Percentiles rank a stretch among this genome's conserved stretches.
Evolutionary conservation across 371 early-diverging fungal genomes (phyloP).

Genomic region (Mortierella sp.): DNA sequence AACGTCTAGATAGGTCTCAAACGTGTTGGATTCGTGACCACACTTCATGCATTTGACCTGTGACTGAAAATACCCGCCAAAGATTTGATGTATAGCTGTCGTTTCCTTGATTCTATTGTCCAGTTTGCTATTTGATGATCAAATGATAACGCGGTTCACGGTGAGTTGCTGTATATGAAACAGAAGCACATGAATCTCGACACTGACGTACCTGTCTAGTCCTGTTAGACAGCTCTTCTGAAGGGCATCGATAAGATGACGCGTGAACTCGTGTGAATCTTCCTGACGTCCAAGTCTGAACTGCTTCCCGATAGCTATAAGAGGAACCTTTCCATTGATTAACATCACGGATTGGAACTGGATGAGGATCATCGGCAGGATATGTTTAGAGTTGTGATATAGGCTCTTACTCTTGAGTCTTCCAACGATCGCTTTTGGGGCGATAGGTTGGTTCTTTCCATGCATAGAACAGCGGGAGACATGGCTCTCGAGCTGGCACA

Average conservation of each 20-base stretch:
- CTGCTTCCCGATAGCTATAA: slow-evolving; percentile 74
- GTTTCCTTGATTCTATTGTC: slow-evolving; percentile 78
- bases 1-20: slow-evolving; percentile 81
- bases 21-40: slow-evolving; percentile 78
- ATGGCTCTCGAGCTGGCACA: slow-evolving; percentile 71
- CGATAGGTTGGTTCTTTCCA: slow-evolving; percentile 61
- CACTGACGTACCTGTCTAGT: slow-evolving; percentile 50
- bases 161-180: not conserved
- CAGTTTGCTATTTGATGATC: slow-evolving; percentile 58
- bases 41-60: slow-evolving; percentile 82
- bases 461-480: slow-evolving; percentile 59
- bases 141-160: too few relatives aligned
- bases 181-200: not conserved
- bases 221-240: slow-evolving; percentile 66
- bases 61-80: slow-evolving; percentile 86
- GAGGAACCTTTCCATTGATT: not conserved
- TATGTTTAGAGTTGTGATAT: not conserved
- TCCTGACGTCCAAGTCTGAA: slow-evolving; percentile 87
- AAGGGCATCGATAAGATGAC: slow-evolving; percentile 77
- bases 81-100: slow-evolving; percentile 78
- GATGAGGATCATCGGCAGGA: too few relatives aligned
- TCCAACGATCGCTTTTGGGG: slow-evolving; percentile 77
- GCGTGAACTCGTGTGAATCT: slow-evolving; percentile 91
- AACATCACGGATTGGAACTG: too few relatives aligned
- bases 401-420: slow-evolving; percentile 67